phyloP scores from a whole-genome alignment of 805 yeast genomes.

The Metschnikowia baotianmanensis region DNA sequence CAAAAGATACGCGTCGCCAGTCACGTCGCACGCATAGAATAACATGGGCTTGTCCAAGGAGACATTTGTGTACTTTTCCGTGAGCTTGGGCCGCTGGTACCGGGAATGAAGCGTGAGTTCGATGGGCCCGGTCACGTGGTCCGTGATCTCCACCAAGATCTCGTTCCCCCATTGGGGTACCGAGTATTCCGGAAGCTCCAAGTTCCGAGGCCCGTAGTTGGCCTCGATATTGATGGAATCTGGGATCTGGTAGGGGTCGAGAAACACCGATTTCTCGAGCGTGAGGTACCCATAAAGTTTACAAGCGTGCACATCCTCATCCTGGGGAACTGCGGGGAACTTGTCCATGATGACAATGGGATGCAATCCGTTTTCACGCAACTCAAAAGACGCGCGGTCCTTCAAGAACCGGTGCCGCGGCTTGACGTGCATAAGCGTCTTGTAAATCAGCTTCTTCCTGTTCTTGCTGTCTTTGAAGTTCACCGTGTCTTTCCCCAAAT shows the following conservation, averaged over 20 bases:
- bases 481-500: too few relatives aligned
- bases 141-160: constrained; percentile 29
- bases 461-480: too few relatives aligned
- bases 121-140: constrained; percentile 4
- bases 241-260: constrained; percentile 40
- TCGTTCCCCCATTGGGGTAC: constrained; percentile 41
- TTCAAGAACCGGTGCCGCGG: constrained; percentile 32
- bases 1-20: constrained; percentile 26
- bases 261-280: constrained; percentile 31
- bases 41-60: constrained; percentile 26
- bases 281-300: constrained; percentile 32
- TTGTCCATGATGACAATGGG: constrained; percentile 27
- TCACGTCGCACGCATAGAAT: constrained; percentile 39
- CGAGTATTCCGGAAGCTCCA: constrained; percentile 41
- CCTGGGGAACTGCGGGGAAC: constrained; percentile 22
- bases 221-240: constrained; percentile 22
- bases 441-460: constrained; percentile 23
- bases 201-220: constrained; percentile 32
- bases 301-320: constrained; percentile 26
- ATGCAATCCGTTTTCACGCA: constrained; percentile 34
- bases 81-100: constrained; percentile 33
- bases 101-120: constrained; percentile 37
- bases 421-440: constrained; percentile 41
- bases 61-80: constrained; percentile 13
- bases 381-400: neutral